Base-by-base conservation (phyloP, 1,284 basidiomycete genomes). In the Leccinum huronense region DNA sequence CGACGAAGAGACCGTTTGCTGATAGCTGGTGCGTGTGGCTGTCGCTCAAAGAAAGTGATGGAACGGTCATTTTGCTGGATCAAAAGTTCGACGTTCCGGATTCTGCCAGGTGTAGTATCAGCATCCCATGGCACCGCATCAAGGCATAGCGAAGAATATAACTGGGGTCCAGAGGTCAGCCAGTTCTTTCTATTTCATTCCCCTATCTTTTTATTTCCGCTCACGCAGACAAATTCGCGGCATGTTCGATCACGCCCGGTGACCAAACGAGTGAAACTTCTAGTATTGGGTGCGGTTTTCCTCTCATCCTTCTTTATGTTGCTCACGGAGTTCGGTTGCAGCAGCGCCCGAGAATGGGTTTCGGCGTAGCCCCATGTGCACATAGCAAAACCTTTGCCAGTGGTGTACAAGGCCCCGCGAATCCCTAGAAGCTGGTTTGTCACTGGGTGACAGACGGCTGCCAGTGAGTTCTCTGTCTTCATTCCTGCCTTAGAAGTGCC, bases 31-130 rank as follows among this genome's bases (percentile, higher is more conserved):
- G 79, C 27, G 70, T 65, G 30, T 91, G 89, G 89, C 69, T 91
- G 23, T 89, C 89, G 2, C 78, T 85, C 70, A 91, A 84, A 3
- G 86, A 85, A 61, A 85, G 80, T 67, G 89, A 91, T 69, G 84
- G 82, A 13, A 91, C 89, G 8, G 89, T 89, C 3, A 89, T 90
- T 55, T 91, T 89, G 89, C 68, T 91, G 54, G 85, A 90, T 70
- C 81, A 80, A 66, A 91, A 91, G 74, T 90, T 91, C 67, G 80
- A 86, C 65, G 80, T 90, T 16, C 87, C 87, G 0, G 72, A 77
- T 3, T 86, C 86, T 1, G 88, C 88, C 3, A 66, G 75, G 48
- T 90, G 88, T 40, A 40, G 42, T 5, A 55, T 19, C n/a, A 60
- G 1, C 13, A 3, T 13, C 42, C 3, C 1, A 30, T 9, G 8